phyloP scores from a whole-genome alignment of 2,329 filamentous ascomycete species.

The Scytalidium sp. region DNA sequence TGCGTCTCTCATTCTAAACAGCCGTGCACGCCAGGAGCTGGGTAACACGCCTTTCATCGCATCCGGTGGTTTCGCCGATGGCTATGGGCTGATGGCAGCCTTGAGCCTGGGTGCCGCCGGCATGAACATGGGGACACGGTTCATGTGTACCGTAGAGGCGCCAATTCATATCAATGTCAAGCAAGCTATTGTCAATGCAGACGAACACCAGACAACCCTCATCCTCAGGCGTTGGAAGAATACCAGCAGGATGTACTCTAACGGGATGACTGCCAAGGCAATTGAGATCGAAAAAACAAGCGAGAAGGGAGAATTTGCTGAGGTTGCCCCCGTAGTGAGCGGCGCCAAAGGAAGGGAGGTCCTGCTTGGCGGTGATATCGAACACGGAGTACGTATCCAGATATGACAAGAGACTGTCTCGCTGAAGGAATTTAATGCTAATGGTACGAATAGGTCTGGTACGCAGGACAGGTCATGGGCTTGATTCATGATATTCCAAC shows the following conservation, averaged over 20 bases:
- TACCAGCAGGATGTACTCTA: slow-evolving; percentile 79
- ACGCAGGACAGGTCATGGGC: slow-evolving; percentile 86
- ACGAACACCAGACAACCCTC: slow-evolving; percentile 85
- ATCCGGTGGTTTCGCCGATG: slow-evolving; percentile 88
- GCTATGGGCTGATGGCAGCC: slow-evolving; percentile 83
- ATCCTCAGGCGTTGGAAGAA: slow-evolving; percentile 86
- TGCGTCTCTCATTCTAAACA: slow-evolving; percentile 81
- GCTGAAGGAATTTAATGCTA: slow-evolving; percentile 5
- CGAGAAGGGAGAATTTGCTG: slow-evolving; percentile 76
- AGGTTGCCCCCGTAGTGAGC: slow-evolving; percentile 79
- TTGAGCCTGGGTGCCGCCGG: slow-evolving; percentile 82
- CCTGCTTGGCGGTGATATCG: slow-evolving; percentile 81
- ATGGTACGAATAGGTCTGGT: slow-evolving; percentile 58
- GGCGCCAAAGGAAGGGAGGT: slow-evolving; percentile 85
- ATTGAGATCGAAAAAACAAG: slow-evolving; percentile 78
- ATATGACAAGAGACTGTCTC: slow-evolving; percentile 1
- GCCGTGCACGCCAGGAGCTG: slow-evolving; percentile 74
- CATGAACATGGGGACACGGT: slow-evolving; percentile 95
- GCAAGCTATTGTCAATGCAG: slow-evolving; percentile 77
- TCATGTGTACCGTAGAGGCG: slow-evolving; percentile 90
- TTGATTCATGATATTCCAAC: slow-evolving; percentile 76
- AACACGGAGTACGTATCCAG: slow-evolving; percentile 64
- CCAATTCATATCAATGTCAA: slow-evolving; percentile 91
- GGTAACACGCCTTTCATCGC: slow-evolving; percentile 89
- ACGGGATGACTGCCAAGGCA: slow-evolving; percentile 78